Base-by-base conservation (phyloP, 805 yeast species). In the Ogataea siamensis region DNA sequence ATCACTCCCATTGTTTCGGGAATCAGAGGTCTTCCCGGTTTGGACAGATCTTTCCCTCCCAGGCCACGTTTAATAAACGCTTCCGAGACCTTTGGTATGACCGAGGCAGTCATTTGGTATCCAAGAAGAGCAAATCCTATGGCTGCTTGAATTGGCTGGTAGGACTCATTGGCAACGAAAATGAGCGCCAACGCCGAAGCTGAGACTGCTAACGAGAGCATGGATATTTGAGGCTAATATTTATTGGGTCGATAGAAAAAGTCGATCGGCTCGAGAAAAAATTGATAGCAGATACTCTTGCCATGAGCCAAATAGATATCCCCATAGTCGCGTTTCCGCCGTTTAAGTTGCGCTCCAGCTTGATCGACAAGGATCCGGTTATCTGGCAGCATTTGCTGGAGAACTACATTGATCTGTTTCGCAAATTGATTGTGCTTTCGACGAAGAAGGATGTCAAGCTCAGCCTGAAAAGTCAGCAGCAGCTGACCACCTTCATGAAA, bases 1-100 rank as follows among this genome's bases (percentile, higher is more conserved):
- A 91, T 83, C 2, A 87, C 82, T n/a, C 99, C 99, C 69, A 91
- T 80, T 0, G 94, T 76, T 64, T 93, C 99, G 1, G 99, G 93
- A 7, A 87, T 71, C 2, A 79, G 68, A 0, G 95, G 94, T 28
- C 62, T 68, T n/a, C 76, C 77, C n/a, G 58, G 60, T 58, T 93
- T 93, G 29, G 88, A 80, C 55, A 88, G 51, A 58, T 93, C 99
- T 45, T 73, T 77, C 7, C 99, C 99, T 45, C 65, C 74, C n/a
- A 93, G 70, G 0, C 99, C 99, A 29, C 83, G 76, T 37, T 73
- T 72, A 15, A 84, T 71, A 60, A 89, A 89, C 28, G 78, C 68
- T 1, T 73, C 69, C 1, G 80, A 71, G n/a, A 83, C 70, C 24
- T 68, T 62, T 2, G 97, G 96, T 30, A 89, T 80, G 46, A 88